Evolutionary conservation across 257 asterid genomes (phyloP).

Genomic region (Ilex asprella): DNA sequence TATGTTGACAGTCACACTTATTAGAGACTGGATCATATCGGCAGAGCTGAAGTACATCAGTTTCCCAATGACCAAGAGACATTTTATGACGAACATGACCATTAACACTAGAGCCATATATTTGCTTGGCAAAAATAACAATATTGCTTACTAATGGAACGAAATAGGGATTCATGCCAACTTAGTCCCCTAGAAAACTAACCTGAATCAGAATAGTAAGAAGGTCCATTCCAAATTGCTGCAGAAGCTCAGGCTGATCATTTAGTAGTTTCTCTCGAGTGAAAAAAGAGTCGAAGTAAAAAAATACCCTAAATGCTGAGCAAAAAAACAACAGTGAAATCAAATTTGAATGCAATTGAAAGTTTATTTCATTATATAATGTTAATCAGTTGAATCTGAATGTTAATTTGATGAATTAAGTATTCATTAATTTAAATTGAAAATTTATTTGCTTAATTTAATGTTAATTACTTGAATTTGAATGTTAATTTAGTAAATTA

Average conservation of each 20-base stretch:
- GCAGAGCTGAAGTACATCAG: constrained; percentile 92
- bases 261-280: constrained; percentile 73
- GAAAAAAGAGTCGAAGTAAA: too few species aligned
- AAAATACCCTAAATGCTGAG: too few species aligned
- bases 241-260: constrained; percentile 93
- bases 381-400: too few species aligned
- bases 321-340: too few species aligned
- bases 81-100: constrained; percentile 96
- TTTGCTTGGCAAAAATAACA: constrained; percentile 38
- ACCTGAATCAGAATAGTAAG: constrained; percentile 94
- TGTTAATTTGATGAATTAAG: too few species aligned
- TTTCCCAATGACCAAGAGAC: constrained; percentile 91
- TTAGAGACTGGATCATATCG: constrained; percentile 72
- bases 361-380: too few species aligned
- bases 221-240: constrained; percentile 90
- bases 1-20: constrained; percentile 54
- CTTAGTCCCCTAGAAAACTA: constrained; percentile 14
- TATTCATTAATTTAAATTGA: too few species aligned
- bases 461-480: too few species aligned
- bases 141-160: not conserved
- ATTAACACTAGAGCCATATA: constrained; percentile 96
- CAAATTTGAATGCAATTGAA: too few species aligned
- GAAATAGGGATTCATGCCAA: not conserved
- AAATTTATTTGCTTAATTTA: too few species aligned
- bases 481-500: too few species aligned